Evolutionary conservation across 2,329 filamentous ascomycete genomes (phyloP), one percentile per base, ranked within the genome.

Genomic region (Aspergillus carbonarius): DNA sequence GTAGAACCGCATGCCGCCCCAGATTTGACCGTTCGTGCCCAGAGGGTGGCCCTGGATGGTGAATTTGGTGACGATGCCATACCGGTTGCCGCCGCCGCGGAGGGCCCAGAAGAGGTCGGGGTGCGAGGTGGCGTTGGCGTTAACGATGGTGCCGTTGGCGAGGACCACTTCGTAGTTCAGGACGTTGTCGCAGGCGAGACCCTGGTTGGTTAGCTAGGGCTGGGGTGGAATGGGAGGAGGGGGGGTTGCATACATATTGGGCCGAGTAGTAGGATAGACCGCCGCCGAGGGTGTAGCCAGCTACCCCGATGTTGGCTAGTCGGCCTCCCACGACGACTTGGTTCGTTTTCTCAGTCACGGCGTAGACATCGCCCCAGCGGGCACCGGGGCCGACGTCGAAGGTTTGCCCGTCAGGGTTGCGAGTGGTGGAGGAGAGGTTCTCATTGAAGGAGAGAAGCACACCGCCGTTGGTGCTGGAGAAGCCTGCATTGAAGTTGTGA

Each of bases 231-330:
- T 23, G 18, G 1, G 13, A 9, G 1, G 34, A 23, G 4, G 44
- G 34, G 46, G 32, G n/a, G n/a, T n/a, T 23, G 5, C 23, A 23
- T 50, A 61, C 59, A 30, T 61, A 61, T 61, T 61, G 59, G 8
- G 59, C 59, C 3, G 59, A 61, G 53, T 59, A 61, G 53, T 61
- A 61, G n/a, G 59, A 61, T 12, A 61, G 25, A 1, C 59, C 56
- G 2, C 59, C 59, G 12, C 59, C 59, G 8, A 59, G 53, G 4
- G 48, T 54, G 25, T 56, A 57, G 1, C 59, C 59, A 18, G 44
- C 56, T 1, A 61, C 59, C 2, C 59, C 59, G 7, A 61, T 61
- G 20, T 61, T 61, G 8, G 46, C 53, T 12, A 61, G 53, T 13
- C 59, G 56, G 2, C 59, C 59, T 5, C 59, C 56, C 15, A 61